Evolutionary conservation across 805 yeast species (phyloP).

Genomic region (Saccharomyces kudriavzevii): DNA sequence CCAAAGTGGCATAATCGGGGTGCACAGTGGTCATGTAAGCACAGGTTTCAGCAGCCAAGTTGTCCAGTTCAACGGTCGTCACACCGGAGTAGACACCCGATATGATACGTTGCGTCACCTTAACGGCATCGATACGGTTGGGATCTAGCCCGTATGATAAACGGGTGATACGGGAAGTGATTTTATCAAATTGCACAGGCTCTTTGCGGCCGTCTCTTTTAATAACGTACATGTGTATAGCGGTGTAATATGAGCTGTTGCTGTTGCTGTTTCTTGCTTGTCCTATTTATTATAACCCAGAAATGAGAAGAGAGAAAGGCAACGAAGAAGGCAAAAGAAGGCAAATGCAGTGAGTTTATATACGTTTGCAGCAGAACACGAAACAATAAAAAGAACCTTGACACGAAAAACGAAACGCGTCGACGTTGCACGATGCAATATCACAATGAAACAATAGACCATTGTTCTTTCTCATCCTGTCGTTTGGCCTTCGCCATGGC

Average conservation of each 20-base stretch:
- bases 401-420: neutral
- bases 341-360: neutral
- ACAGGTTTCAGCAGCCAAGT: constrained; percentile 90
- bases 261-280: neutral
- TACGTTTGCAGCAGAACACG: neutral
- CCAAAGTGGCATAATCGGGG: constrained; percentile 93
- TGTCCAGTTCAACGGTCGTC: constrained; percentile 79
- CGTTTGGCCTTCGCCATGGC: neutral
- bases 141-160: constrained; percentile 91
- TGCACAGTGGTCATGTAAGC: constrained; percentile 96
- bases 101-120: constrained; percentile 91
- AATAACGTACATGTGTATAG: constrained; percentile 58
- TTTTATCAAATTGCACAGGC: constrained; percentile 91
- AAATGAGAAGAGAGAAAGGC: neutral
- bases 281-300: neutral
- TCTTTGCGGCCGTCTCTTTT: constrained; percentile 93
- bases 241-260: neutral
- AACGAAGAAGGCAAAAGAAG: neutral
- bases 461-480: neutral
- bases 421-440: neutral
- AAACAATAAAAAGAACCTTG: neutral
- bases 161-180: constrained; percentile 90
- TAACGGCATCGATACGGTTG: constrained; percentile 86
- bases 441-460: neutral
- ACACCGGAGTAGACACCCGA: constrained; percentile 97